Base-by-base conservation (phyloP, 2,329 filamentous ascomycete species). In the Arthrobotrys entomopaga region DNA sequence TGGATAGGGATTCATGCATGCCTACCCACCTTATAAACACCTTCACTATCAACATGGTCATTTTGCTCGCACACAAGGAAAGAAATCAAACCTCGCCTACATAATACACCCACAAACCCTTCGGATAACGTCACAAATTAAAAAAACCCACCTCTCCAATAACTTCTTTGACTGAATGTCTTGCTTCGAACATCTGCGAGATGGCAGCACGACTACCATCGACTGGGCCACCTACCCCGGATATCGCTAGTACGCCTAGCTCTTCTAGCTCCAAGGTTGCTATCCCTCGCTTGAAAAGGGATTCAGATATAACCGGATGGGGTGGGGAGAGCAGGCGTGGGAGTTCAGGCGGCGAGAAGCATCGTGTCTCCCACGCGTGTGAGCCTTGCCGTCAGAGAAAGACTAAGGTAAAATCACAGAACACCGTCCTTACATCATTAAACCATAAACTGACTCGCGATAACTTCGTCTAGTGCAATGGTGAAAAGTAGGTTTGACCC, bases 311-410 rank as follows among this genome's bases (percentile, higher is more conserved):
- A 63, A 64, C 70, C n/a, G 71, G 76, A 43, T 74, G 76, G 48
- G 77, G 77, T 26, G 77, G 70, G 4, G 61, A 58, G 19, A 43
- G 38, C 24, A 60, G 69, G 26, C 77, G 67, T 42, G 59, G 71
- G 49, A 69, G 66, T 43, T 66, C 72, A 57, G 72, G 73, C 34
- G 76, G 73, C 56, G 77, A 76, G 56, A 78, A 78, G 64, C 61
- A 78, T 76, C 76, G 77, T 54, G 77, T 77, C 8, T 58, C 70
- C 16, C 77, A 78, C 52, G 77, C 77, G 20, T 78, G 77, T 54
- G 77, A 78, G 42, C 72, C 72, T 10, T 78, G 77, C 65, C 64
- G 77, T 24, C 59, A 69, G 22, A 74, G 58, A 50, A 75, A 67
- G 24, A 75, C 63, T n/a, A 67, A 75, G 58, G 70, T 75, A 13